Base-by-base conservation (phyloP, 768 basidiomycete genomes). In the Boletus fagicola region DNA sequence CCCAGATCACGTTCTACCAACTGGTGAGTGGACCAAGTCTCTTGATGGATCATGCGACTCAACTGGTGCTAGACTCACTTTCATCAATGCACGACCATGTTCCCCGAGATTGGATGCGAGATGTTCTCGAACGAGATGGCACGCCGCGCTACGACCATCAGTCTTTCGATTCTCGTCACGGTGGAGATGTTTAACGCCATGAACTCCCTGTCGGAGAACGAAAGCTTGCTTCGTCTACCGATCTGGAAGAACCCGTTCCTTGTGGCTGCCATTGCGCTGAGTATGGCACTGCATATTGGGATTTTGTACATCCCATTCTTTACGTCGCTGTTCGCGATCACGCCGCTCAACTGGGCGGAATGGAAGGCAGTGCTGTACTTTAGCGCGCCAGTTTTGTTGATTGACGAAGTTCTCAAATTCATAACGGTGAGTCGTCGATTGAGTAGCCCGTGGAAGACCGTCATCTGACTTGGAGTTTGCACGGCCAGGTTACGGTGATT, bases 221-320 rank as follows among this genome's bases (percentile, higher is more conserved):
- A 98, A 77, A 92, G 90, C 59, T 75, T 99, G 58, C 75, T 99
- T 50, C 81, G 82, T 33, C 77, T 99, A 44, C 96, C 96, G 3
- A 72, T 97, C 24, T 99, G 96, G 96, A 88, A 86, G 75, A 99
- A 99, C 73, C 86, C 84, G 56, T 98, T 87, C 81, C 85, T 98
- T 18, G 92, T 96, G 40, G 92, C 74, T 18, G 93, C 94, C 31
- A 92, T 98, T 67, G 72, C 87, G 16, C 75, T 99, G 53, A 95
- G 92, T 72, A 98, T 98, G 95, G 84, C 75, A 2, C 77, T 98
- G 30, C 96, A 98, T 73, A 83, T 97, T 65, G 89, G 87, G 79
- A 98, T 98, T 66, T 80, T 99, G 60, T 99, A 99, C 72, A 91
- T 97, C 36, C 95, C 96, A 4, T 92, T 97, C 86, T 94, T 99